Evolutionary conservation across 2,329 filamentous ascomycete species (phyloP), one percentile per base, ranked within the genome.

Genomic region (Colletotrichum paranaense): DNA sequence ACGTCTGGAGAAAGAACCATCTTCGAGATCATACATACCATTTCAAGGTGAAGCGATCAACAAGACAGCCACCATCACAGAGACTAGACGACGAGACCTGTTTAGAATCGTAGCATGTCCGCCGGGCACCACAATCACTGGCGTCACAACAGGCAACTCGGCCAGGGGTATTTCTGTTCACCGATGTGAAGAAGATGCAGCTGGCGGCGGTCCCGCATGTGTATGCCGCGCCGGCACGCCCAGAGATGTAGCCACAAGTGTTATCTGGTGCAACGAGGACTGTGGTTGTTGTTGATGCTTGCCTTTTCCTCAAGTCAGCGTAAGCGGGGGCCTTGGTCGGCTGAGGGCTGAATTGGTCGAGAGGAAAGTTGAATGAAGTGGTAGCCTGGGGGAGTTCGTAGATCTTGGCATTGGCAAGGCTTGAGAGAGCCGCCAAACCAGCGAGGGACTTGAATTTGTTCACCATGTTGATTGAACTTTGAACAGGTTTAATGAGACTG

Each of bases 211-310:
- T 74, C 16, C 76, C 77, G 74, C 87, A 88, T 14, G 80, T 84
- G 75, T 83, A 86, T 4, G 80, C 80, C 2, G 81, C 82, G 24
- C 80, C 85, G 14, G 80, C 67, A 32, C 79, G 80, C 38, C 83
- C 87, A 35, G 81, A 81, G 52, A 89, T 78, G 76, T 82, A 89
- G 74, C 87, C 88, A 72, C 88, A 89, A 0, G 85, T 88, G 73
- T 87, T 86, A 76, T 88, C 86, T 1, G 85, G 84, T 12, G 83
- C 87, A 67, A 86, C 77, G n/a, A 87, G 80, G 32, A 85, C 81
- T 0, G 81, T 85, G 22, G 79, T 72, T n/a, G 73, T 78, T n/a
- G 74, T 62, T 22, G 75, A 78, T 24, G 75, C 75, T 60, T 79
- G 78, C 69, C 79, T 80, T 76, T 76, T 81, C 38, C 79, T 78